Base-by-base conservation (phyloP, 345 rosid species). In the Cochlearia excelsa region DNA sequence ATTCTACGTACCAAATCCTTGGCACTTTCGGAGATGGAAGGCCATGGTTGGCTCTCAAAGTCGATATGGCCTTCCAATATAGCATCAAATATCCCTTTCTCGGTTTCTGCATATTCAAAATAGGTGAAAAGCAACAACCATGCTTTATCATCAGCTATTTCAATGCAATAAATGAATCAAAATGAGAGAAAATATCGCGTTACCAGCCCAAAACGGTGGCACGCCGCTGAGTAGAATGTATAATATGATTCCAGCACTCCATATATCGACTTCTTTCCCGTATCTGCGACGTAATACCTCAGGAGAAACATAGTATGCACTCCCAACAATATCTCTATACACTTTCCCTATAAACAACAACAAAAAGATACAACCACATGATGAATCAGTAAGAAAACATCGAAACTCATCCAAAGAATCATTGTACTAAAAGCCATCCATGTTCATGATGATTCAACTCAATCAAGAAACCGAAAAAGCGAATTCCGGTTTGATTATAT, bases 141-240 rank as follows among this genome's bases (percentile, higher is more conserved):
- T 31, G 6, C 28, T 58, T 26, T 23, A 9, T 30, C 5, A 46
- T 65, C 27, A 34, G 29, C 38, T 43, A 16, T 31, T 59, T 42
- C 30, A 29, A 46, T 48, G 9, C n/a, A 34, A 30, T 4, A 47
- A 6, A 51, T 0, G 30, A 59, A 44, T 9, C n/a, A 1, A 53
- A 59, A 3, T 7, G 5, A 39, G 43, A 39, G 43, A 39, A 2
- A 46, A 8, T 5, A 44, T 54, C 5, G n/a, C 29, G 5, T 78
- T 78, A 85, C 96, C 96, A 41, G 86, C 97, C 96, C 94, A 90
- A 72, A 90, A 90, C 5, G 97, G 97, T 50, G 97, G 96, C 9
- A 87, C 96, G 3, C 96, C 96, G 53, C 91, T 82, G 54, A 90
- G 94, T 45, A 90, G 80, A 65, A 90, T 90, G 63, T 87, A 90